phyloP scores from a whole-genome alignment of 495 filamentous ascomycete genomes.

The Penicillium parvum region DNA sequence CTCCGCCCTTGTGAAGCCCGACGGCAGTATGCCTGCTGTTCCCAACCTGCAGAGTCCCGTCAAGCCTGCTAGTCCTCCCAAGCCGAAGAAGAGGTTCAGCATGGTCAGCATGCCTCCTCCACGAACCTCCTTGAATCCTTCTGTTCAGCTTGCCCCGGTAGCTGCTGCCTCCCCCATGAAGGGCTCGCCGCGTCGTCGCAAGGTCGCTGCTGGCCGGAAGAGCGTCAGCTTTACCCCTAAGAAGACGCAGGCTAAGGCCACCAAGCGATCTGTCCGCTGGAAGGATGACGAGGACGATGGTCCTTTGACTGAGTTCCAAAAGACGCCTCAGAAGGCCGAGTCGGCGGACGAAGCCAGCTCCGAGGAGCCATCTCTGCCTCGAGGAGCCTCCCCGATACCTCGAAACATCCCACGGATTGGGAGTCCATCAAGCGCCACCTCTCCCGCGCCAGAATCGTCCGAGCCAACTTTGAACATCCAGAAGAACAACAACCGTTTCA shows the following conservation, averaged over 20 bases:
- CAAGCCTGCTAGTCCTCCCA: conserved; percentile 61
- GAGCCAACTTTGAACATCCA: conserved; percentile 36
- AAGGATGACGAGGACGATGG: conserved; percentile 86
- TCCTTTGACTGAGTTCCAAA: conserved; percentile 79
- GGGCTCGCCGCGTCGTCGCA: conserved; percentile 76
- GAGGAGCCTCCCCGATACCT: conserved; percentile 43
- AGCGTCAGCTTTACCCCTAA: conserved; percentile 78
- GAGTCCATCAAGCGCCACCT: conserved; percentile 29
- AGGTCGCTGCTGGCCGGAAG: conserved; percentile 65
- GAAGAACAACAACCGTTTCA: conserved; percentile 75
- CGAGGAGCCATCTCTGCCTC: conserved; percentile 37
- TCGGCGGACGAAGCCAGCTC: conserved; percentile 49
- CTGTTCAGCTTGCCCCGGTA: conserved; percentile 34
- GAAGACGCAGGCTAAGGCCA: conserved; percentile 58
- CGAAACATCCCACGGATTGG: conserved; percentile 37
- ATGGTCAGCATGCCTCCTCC: conserved; percentile 34
- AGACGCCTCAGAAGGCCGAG: conserved; percentile 65
- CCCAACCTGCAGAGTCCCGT: conserved; percentile 47
- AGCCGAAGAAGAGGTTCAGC: conserved; percentile 64
- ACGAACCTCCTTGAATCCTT: conserved; percentile 21
- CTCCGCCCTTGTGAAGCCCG: conserved; percentile 84
- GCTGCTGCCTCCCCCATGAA: conserved; percentile 54
- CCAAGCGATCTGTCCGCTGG: conserved; percentile 83
- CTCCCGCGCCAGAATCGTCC: conserved; percentile 26
- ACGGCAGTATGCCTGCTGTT: conserved; percentile 63